Evolutionary conservation across 306 rosid species (phyloP), one percentile per base, ranked within the genome.

Genomic region (Echinosophora koreensis): DNA sequence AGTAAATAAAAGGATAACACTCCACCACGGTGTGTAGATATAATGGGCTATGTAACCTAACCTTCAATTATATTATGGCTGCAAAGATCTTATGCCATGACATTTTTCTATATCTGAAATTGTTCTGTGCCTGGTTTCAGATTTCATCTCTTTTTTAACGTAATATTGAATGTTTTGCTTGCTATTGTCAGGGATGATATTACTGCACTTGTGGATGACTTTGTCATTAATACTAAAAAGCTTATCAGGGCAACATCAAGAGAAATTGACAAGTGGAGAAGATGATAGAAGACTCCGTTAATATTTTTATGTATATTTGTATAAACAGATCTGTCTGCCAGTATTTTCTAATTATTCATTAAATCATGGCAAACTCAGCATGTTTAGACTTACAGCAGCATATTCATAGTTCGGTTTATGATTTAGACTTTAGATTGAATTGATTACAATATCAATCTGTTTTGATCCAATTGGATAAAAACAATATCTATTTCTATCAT

Each of bases 251-350:
- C 85, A 46, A 87, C 97, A 61, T 76, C 97, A 16, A 89, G 38
- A 82, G 98, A 86, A 84, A 60, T 92, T 55, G 96, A 92, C 35
- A 94, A 90, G 83, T 87, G 95, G 95, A 84, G 79, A 80, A 86
- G 92, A 85, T 92, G 85, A 92, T 70, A 60, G 50, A 50, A 73
- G 47, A 69, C 18, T 49, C 71, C 4, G 8, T 55, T 61, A 0
- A 52, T 79, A 65, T 39, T 79, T 76, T 62, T 5, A 12, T 44
- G 68, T 61, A 74, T 39, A 78, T 32, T 56, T 74, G 70, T 17
- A 32, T 71, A 49, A 50, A 82, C 49, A 46, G 63, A 65, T 55
- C 57, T 22, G 52, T 27, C 38, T 34, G 11, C 65, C 73, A 54
- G 15, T 69, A 57, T 18, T 30, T 57, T 22, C 54, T 18, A 57